Base-by-base conservation (phyloP, 139 green algal genomes). In the Pseudopediastrum boryanum region DNA sequence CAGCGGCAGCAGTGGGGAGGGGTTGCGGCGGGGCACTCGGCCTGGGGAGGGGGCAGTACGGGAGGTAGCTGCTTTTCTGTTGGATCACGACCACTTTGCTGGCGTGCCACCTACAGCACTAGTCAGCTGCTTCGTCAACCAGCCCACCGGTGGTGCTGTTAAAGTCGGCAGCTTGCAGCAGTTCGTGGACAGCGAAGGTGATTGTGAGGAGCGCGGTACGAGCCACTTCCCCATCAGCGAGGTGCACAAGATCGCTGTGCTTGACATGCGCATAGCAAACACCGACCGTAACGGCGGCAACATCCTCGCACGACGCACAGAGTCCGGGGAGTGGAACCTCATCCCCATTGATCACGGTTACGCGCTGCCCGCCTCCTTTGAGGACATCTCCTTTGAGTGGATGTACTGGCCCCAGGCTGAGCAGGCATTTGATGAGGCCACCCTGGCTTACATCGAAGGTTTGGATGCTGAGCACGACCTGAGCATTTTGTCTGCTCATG, bases 271-370 rank as follows among this genome's bases (percentile, higher is more conserved):
- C 42, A 85, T 93, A 23, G 88, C 72, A 36, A 94, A 94, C 73
- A 84, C 83, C 36, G 90, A 94, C 70, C 84, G 90, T 59, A 94
- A 94, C 67, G 90, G 83, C 27, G 72, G 77, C 79, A 94, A 94
- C 79, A 88, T 94, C 25, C 85, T 94, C 25, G 84, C 68, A n/a
- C 46, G 65, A 13, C 73, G 71, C 51, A 61, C 42, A 25, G 31
- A 38, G 12, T 63, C 62, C 6, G 82, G 82, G 12, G 50, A 29
- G n/a, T 86, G 65, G 68, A 48, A 71, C 56, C 83, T 94, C 59
- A 86, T 83, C 1, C 90, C 90, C 16, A 94, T 94, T 61, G 90
- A 94, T 77, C 87, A 92, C 56, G 87, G 87, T 48, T 91, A 88
- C 78, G 83, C 71, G 83, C 76, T 93, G 48, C 89, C 86, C 5